These are phyloP conservation scores for Malus orientalis DNA, from an alignment of 306 rosid species.

Conservation along the genomic window DNA sequence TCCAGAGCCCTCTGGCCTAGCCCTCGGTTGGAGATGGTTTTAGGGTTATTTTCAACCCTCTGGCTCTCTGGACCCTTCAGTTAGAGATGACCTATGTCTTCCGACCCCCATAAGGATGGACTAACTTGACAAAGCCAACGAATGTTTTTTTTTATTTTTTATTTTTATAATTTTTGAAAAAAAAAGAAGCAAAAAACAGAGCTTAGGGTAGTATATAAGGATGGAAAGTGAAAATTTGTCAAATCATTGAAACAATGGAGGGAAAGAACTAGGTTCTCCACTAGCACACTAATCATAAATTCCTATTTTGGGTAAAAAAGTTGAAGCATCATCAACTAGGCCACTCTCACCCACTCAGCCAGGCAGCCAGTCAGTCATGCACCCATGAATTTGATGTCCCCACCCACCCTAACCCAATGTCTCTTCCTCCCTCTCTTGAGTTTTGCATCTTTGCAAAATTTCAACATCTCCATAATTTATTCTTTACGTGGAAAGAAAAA, in stretches of 20 bases:
- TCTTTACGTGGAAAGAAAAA: constrained; percentile 49
- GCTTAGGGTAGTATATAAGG: no score
- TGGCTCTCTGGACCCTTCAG: no score
- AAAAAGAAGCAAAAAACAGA: no score
- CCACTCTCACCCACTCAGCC: constrained; percentile 14
- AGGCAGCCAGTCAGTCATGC: constrained; percentile 4
- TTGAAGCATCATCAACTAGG: constrained; percentile 20
- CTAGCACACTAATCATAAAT: constrained; percentile 12
- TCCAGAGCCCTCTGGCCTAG: no score
- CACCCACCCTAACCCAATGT: constrained; percentile 2
- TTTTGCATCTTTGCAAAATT: constrained; percentile 20
- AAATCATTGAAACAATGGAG: constrained; percentile 17
- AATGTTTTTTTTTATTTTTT: no score
- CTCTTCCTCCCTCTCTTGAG: constrained; percentile 17
- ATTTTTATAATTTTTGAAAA: no score
- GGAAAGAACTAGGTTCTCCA: constrained; percentile 35
- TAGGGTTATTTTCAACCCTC: no score
- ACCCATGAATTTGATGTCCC: constrained; percentile 3
- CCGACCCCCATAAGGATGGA: no score
- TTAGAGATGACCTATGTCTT: no score
- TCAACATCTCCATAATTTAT: constrained; percentile 28
- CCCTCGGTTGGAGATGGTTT: no score
- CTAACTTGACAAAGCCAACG: no score
- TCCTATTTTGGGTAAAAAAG: constrained; percentile 28
- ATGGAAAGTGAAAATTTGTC: background rate